Evolutionary conservation across 1,139 yeast species (phyloP), one percentile per base, ranked within the genome.

Genomic region (Yamadazyma triangularis): DNA sequence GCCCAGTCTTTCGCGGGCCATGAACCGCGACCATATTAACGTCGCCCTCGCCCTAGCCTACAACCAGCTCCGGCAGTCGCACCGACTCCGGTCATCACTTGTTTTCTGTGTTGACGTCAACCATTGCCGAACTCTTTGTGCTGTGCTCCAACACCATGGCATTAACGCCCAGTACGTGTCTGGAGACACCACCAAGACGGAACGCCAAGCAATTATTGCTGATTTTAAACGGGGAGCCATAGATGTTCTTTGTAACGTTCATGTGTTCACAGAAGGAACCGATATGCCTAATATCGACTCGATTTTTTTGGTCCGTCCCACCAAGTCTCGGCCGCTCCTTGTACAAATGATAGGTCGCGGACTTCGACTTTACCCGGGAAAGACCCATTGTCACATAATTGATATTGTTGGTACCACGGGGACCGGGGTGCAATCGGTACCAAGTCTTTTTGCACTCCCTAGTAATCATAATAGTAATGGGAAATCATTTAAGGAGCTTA

Each of bases 331-430:
- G 21, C 75, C 84, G 0, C 58, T 88, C 28, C 56, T 87, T 27
- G 71, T 79, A 12, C 98, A 89, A 51, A 89, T 89, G 96, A 72
- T 89, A 15, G 98, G 98, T 1, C 67, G 97, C 38, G 97, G 97
- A 0, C 58, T 91, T 31, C 59, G 97, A 25, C 48, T 75, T 18
- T 76, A 77, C 46, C 59, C 66, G 4, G 76, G 70, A 0, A 89
- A 89, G 48, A 56, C 65, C 1, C 63, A 66, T 38, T 87, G 96
- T 47, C 84, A 81, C 45, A 70, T 89, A 3, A 70, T 87, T 1
- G 95, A 89, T 50, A 77, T 89, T 53, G 87, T 79, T 7, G 85
- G 79, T 8, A 68, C 79, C 0, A 64, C 72, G 18, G 67, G 64
- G 13, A 62, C 70, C 0, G 88, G 88, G 1, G 64, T 84, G 6